Conservation (phyloP, 2,329 filamentous ascomycete genomes). For the Beauveria sp. region DNA sequence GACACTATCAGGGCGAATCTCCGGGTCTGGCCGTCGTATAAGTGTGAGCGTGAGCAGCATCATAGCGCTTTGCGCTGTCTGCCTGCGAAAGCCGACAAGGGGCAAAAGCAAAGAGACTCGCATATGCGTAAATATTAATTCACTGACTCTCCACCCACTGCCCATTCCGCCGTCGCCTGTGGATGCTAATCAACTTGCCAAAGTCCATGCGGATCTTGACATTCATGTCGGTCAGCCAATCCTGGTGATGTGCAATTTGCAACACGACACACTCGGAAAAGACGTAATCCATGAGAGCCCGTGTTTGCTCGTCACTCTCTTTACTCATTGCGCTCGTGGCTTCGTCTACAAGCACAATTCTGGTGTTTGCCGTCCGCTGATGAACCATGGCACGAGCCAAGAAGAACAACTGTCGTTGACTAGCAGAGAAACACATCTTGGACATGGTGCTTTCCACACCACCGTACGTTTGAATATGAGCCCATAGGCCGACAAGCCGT, state of each 20-base stretch:
- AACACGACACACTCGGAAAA: not conserved
- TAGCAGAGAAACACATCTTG: not conserved
- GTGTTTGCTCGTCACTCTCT: not conserved
- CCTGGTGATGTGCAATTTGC: not conserved
- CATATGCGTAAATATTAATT: not conserved
- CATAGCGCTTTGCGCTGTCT: too few species aligned
- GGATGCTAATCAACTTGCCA: not conserved
- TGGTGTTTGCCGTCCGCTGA: not conserved
- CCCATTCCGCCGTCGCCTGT: not conserved
- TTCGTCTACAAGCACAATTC: slow-evolving; percentile 2
- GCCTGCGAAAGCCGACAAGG: too few species aligned
- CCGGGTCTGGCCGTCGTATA: too few species aligned
- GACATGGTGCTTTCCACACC: not conserved
- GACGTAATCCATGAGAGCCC: not conserved
- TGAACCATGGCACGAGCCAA: slow-evolving; percentile 1
- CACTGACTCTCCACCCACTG: not conserved
- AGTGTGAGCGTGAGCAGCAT: too few species aligned
- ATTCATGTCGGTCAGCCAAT: not conserved
- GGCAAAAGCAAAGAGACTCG: too few species aligned
- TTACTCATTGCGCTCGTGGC: slow-evolving; percentile 1
- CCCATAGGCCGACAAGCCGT: not conserved
- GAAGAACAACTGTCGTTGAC: slow-evolving; percentile 1
- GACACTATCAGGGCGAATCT: too few species aligned
- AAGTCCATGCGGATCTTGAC: not conserved
- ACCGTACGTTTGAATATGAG: not conserved